Evolutionary conservation across 352 stramenopile genomes (phyloP).

Genomic region (Globisporangium echinulatum): DNA sequence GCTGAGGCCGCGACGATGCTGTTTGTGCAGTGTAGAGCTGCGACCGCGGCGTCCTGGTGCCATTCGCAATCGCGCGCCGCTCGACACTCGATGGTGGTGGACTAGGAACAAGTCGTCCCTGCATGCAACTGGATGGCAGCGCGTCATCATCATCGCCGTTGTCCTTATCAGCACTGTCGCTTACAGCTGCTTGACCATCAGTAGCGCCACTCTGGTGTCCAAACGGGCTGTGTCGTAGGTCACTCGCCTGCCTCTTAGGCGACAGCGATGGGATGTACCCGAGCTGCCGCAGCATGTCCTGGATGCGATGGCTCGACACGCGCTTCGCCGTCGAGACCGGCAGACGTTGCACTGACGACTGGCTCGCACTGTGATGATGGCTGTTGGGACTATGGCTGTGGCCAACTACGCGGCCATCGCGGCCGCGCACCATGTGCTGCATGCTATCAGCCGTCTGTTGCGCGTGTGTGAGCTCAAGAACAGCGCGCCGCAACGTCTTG

Average conservation of each 20-base stretch:
- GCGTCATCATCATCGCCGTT: slow-evolving; percentile 15
- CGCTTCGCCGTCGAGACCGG: neutral
- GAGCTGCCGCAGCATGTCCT: slow-evolving; percentile 32
- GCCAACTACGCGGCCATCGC: slow-evolving; percentile 27
- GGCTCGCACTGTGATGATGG: neutral
- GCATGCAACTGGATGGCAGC: slow-evolving; percentile 20
- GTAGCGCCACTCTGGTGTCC: too few species aligned
- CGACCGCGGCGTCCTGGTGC: slow-evolving; percentile 10
- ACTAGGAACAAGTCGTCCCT: slow-evolving; percentile 29
- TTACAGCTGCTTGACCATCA: neutral
- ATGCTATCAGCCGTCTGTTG: slow-evolving; percentile 58
- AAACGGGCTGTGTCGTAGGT: too few species aligned
- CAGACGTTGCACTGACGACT: neutral
- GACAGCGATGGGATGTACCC: slow-evolving; percentile 27
- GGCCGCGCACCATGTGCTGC: slow-evolving; percentile 26
- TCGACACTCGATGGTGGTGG: slow-evolving; percentile 12
- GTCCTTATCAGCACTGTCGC: neutral
- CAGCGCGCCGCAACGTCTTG: slow-evolving; percentile 66
- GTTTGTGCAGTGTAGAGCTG: slow-evolving; percentile 12
- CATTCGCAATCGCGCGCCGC: neutral
- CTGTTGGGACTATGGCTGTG: slow-evolving; percentile 8
- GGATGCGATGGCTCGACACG: slow-evolving; percentile 17
- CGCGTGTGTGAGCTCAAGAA: slow-evolving; percentile 41
- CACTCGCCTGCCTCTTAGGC: neutral
- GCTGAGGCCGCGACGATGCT: neutral